Percentiles rank a stretch among this genome's conserved stretches.
Evolutionary conservation across 176 grass and related monocot genomes (phyloP).

Genomic region (Oryza rufipogon): DNA sequence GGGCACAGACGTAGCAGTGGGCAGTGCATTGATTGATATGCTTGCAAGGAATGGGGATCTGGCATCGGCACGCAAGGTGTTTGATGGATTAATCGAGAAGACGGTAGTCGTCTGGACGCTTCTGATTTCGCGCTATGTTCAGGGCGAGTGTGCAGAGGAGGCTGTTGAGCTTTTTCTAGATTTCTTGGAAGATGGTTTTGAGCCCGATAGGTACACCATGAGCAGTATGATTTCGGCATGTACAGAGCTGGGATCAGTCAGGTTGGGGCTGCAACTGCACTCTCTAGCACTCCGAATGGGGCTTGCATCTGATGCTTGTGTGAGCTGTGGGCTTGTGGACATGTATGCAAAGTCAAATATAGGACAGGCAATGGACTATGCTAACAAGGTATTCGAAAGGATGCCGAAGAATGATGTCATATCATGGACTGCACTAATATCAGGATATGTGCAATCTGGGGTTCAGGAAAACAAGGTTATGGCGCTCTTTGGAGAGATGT

Average conservation of each 20-base stretch:
- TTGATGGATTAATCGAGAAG: slow-evolving; percentile 56
- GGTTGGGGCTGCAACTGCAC: slow-evolving; percentile 77
- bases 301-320: slow-evolving; percentile 59
- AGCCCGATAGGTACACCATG: slow-evolving; percentile 66
- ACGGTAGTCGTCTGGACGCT: slow-evolving; percentile 71
- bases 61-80: slow-evolving; percentile 45
- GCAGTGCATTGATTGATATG: slow-evolving; percentile 80
- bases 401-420: slow-evolving; percentile 65
- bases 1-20: slow-evolving; percentile 47
- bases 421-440: slow-evolving; percentile 80
- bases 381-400: slow-evolving; percentile 58
- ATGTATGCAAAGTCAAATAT: slow-evolving; percentile 72
- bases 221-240: slow-evolving; percentile 76
- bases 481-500: slow-evolving; percentile 56
- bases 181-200: slow-evolving; percentile 61
- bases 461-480: slow-evolving; percentile 53
- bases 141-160: slow-evolving; percentile 40
- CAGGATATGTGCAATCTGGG: slow-evolving; percentile 73
- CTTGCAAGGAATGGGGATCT: slow-evolving; percentile 64
- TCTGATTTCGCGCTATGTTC: slow-evolving; percentile 70
- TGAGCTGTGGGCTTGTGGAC: slow-evolving; percentile 77
- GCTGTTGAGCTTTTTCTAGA: slow-evolving; percentile 63
- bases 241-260: slow-evolving; percentile 54
- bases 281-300: slow-evolving; percentile 60
- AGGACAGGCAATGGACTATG: slow-evolving; percentile 45